Base-by-base conservation (phyloP, 495 filamentous ascomycete species). In the Penicillium crystallinum region DNA sequence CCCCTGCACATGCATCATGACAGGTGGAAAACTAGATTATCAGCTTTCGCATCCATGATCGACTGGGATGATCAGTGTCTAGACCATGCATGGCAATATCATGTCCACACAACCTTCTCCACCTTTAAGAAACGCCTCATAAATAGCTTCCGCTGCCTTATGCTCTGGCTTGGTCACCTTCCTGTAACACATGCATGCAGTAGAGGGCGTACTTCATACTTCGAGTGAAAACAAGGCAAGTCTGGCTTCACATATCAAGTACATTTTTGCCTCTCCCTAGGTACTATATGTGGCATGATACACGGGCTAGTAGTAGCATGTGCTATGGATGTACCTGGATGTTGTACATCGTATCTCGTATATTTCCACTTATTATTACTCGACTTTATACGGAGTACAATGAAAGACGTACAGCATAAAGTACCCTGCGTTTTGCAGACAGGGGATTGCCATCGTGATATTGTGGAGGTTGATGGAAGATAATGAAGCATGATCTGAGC, bases 11-110 rank as follows among this genome's bases (percentile, higher is more conserved):
- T 36, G 10, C n/a, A 34, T 18, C 12, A 7, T 52, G 36, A 21
- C 31, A 52, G 49, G 49, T 19, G 19, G 19, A 21, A 17, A 17
- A 34, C 25, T 40, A 37, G 35, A 34, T 45, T 18, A 10, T 22
- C 49, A 45, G 30, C 49, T 52, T 19, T 7, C 19, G 12, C 22
- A 42, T 25, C 39, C 39, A 43, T 43, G 23, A 41, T 41, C 21
- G 38, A 41, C 39, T 12, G 6, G 21, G 11, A 11, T 1, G 12
- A 29, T 8, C 4, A 10, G 40, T 30, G 23, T 29, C 40, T 43
- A 43, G 25, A 43, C 25, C 15, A 29, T 29, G 40, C 22, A 18
- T 29, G 40, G 25, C 9, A 17, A 43, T 29, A 43, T 43, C 4
- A 43, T 29, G n/a, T 17, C 25, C 40, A 29, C 25, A 15, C 9